Evolutionary conservation across 495 filamentous ascomycete species (phyloP).

Genomic region (Penicillium macrosclerotiorum): DNA sequence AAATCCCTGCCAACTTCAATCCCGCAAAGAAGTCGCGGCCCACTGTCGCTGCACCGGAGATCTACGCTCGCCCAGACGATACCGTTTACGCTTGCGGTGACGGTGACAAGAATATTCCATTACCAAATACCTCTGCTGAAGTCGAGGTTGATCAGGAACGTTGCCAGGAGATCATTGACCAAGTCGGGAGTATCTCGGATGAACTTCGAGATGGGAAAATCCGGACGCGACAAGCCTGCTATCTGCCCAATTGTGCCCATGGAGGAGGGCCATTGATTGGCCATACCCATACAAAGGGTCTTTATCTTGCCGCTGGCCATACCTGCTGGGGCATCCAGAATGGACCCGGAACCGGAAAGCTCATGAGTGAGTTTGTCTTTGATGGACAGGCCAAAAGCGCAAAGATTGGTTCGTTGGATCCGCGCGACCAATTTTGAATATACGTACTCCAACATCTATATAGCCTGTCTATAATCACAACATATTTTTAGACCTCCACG

Average conservation of each 20-base stretch:
- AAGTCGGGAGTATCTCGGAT: constrained; percentile 74
- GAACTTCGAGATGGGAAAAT: constrained; percentile 74
- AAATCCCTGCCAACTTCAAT: constrained; percentile 62
- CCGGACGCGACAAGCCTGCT: constrained; percentile 85
- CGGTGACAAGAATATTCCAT: constrained; percentile 70
- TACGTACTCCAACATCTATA: not conserved
- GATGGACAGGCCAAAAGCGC: constrained; percentile 78
- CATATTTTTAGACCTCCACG: too few relatives aligned
- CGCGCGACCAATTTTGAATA: constrained; percentile 49
- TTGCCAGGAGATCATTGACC: constrained; percentile 86
- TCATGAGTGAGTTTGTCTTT: constrained; percentile 83
- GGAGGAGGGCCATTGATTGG: constrained; percentile 77
- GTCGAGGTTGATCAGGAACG: constrained; percentile 73
- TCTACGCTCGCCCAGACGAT: constrained; percentile 84
- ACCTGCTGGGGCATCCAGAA: constrained; percentile 99
- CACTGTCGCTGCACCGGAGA: constrained; percentile 77
- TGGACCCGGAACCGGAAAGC: constrained; percentile 83
- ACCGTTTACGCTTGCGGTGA: constrained; percentile 95
- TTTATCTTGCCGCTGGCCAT: constrained; percentile 86
- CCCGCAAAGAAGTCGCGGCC: constrained; percentile 49
- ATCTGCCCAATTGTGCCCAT: constrained; percentile 71
- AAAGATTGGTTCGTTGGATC: constrained; percentile 67
- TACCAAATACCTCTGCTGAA: constrained; percentile 73
- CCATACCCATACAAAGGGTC: constrained; percentile 66
- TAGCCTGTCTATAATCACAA: too few relatives aligned